These are phyloP conservation scores for Phanerochaete sordida DNA, from an alignment of 768 basidiomycete species.

Conservation along the genomic window DNA sequence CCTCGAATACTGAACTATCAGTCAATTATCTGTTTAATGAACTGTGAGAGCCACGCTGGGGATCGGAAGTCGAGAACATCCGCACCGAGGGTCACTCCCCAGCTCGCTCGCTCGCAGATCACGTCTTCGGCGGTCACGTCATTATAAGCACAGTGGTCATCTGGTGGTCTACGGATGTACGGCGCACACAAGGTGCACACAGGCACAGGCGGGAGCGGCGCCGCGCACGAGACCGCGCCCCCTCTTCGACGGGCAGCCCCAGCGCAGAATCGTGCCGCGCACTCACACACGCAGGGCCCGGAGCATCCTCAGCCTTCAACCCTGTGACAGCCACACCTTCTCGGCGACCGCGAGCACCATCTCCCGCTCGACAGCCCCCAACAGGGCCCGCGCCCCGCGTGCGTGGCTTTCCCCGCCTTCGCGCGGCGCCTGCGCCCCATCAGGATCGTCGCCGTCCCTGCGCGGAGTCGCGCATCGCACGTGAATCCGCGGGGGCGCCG, in stretches of 20 bases:
- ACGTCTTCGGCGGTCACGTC: not conserved
- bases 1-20: not conserved
- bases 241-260: not conserved
- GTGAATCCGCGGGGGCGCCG: constrained; percentile 1
- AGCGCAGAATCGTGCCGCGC: not conserved
- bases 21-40: not conserved
- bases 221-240: not conserved
- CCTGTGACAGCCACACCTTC: constrained; percentile 11
- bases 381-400: not conserved
- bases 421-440: not conserved
- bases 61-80: not conserved
- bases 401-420: not conserved
- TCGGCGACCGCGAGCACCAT: constrained; percentile 12
- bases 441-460: not conserved
- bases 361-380: constrained; percentile 7
- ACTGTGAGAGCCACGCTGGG: not conserved
- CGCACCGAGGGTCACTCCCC: not conserved
- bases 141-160: not conserved
- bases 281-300: not conserved
- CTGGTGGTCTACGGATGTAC: not conserved
- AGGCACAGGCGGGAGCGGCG: too few relatives aligned
- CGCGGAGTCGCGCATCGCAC: not conserved
- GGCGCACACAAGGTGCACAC: not conserved
- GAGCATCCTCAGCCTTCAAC: not conserved
- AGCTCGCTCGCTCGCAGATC: not conserved